Base-by-base conservation (phyloP, 768 basidiomycete species). In the Tephrocybe sp. region DNA sequence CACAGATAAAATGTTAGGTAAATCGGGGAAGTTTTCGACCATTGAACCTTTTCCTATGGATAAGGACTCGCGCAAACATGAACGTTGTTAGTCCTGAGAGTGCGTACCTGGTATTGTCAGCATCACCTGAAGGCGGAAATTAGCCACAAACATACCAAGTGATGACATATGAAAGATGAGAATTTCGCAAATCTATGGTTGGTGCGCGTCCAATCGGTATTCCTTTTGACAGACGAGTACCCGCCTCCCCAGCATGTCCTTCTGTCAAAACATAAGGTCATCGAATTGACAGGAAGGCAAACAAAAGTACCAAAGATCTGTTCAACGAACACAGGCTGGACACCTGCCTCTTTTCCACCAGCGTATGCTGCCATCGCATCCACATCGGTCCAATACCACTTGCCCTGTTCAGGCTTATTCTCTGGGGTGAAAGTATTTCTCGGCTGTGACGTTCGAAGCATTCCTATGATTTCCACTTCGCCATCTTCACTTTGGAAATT, bases 321-420 rank as follows among this genome's bases (percentile, higher is more conserved):
- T 63, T 99, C 95, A 3, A 97, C 72, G 52, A 91, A 81, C 0
- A 98, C 92, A 25, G 91, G 88, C 60, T 95, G 94, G 1, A 95
- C 86, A 36, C 77, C 73, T 16, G 78, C 80, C 5, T 69, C 63
- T 49, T 83, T 79, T 1, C 91, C 92, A 13, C 92, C 93, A 15
- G 82, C 84, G 55, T 76, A 77, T 42, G 84, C 74, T 6, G 86
- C 83, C 84, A 99, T 92, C 21, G 82, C 78, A 15, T 80, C 76
- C 5, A 93, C 76, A 63, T 98, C 92, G 16, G 81, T 80, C 89
- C 93, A 99, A 60, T 90, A 92, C 94, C 95, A 99, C 64, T 84
- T 79, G 10, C 87, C 86, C 44, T 80, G 76, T 39, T 78, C 77
- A 0, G 89, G 86, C 36, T 81, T 76, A 64, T 99, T 99, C 44